Evolutionary conservation across 257 asterid genomes (phyloP).

Genomic region (Mentha longifolia): DNA sequence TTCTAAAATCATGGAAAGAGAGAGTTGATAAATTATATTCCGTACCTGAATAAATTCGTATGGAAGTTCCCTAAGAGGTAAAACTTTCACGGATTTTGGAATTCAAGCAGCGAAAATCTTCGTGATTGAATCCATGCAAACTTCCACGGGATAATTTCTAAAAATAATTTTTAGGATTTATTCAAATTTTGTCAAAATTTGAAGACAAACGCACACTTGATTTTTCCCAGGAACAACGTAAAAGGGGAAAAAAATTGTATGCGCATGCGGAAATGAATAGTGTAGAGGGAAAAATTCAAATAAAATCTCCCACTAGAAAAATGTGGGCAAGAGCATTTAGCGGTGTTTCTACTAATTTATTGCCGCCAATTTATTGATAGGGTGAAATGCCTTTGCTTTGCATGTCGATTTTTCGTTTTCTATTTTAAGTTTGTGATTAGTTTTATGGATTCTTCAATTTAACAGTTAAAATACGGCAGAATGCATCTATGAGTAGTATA

Average conservation of each 20-base stretch:
- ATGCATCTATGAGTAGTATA: too few species aligned
- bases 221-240: not conserved
- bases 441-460: too few species aligned
- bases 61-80: not conserved
- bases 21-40: not conserved
- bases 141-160: slow-evolving; percentile 1
- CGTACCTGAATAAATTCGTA: slow-evolving; percentile 26
- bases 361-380: not conserved
- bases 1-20: not conserved
- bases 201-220: slow-evolving; percentile 6
- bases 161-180: not conserved
- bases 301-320: not conserved
- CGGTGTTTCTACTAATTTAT: not conserved
- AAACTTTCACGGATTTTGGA: not conserved
- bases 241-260: slow-evolving; percentile 13
- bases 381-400: not conserved
- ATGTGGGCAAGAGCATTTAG: slow-evolving; percentile 25
- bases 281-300: not conserved
- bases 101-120: not conserved
- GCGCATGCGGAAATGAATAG: slow-evolving; percentile 12
- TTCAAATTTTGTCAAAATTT: not conserved
- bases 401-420: not conserved
- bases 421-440: not conserved
- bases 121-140: slow-evolving; percentile 24
- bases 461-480: too few species aligned